Conservation (phyloP, 495 filamentous ascomycete genomes). For the Aspergillus homomorphus region DNA sequence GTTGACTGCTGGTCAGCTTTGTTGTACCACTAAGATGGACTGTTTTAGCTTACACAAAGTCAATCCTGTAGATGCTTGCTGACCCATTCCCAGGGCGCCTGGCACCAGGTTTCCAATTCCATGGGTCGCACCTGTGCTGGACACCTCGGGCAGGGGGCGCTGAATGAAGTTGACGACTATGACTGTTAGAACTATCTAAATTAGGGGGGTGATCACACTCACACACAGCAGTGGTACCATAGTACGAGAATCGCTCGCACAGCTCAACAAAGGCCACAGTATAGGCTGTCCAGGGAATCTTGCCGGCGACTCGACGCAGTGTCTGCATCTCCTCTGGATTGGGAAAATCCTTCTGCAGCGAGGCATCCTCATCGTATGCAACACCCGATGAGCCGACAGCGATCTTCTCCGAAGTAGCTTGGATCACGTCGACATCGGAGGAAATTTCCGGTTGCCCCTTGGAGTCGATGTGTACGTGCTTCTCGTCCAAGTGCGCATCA, state of each 20-base stretch:
- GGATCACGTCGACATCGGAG: constrained; percentile 16
- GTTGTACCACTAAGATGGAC: not conserved
- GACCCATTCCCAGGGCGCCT: constrained; percentile 66
- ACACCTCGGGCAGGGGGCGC: constrained; percentile 55
- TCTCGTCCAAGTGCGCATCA: constrained; percentile 19
- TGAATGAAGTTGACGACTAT: constrained; percentile 66
- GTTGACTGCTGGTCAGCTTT: constrained; percentile 51
- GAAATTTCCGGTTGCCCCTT: constrained; percentile 10
- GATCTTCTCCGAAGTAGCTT: constrained; percentile 12
- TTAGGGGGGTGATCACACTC: constrained; percentile 19
- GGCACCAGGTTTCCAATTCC: constrained; percentile 45
- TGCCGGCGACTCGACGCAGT: constrained; percentile 62
- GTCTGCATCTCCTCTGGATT: constrained; percentile 58
- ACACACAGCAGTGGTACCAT: constrained; percentile 72
- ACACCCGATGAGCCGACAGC: constrained; percentile 3
- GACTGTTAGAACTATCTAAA: not conserved
- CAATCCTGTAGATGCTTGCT: constrained; percentile 61
- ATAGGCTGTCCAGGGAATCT: constrained; percentile 61
- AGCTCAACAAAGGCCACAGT: constrained; percentile 73
- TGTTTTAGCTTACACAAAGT: constrained; percentile 40
- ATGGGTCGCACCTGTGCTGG: constrained; percentile 56
- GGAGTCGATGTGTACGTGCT: not conserved
- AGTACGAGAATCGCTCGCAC: constrained; percentile 77
- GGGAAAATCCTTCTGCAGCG: constrained; percentile 34
- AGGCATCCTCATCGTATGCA: constrained; percentile 15